Evolutionary conservation across 768 basidiomycete species (phyloP).

Genomic region (Mycena belliarum): DNA sequence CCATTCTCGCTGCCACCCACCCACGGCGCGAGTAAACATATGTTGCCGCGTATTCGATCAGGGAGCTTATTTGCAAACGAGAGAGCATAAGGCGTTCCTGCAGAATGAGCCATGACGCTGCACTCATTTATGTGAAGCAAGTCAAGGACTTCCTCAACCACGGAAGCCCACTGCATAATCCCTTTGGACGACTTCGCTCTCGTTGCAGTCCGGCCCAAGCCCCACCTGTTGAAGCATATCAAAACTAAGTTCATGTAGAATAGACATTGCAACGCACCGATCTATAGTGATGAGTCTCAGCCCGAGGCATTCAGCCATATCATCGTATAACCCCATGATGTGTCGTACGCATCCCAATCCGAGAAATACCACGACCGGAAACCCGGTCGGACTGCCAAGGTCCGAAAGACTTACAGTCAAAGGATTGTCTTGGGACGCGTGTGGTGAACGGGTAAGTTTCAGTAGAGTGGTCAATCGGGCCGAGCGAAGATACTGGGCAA

Average conservation of each 20-base stretch:
- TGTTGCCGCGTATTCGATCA: slow-evolving; percentile 75
- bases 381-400: slow-evolving; percentile 81
- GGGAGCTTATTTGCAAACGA: slow-evolving; percentile 80
- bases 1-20: slow-evolving; percentile 88
- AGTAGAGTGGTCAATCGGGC: slow-evolving; percentile 81
- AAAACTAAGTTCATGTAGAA: neutral
- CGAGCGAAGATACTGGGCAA: slow-evolving; percentile 87
- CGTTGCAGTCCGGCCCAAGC: slow-evolving; percentile 83
- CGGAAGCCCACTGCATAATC: slow-evolving; percentile 86
- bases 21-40: slow-evolving; percentile 95
- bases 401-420: slow-evolving; percentile 92
- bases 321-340: slow-evolving; percentile 93
- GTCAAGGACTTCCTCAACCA: slow-evolving; percentile 90
- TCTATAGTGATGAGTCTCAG: slow-evolving; percentile 93
- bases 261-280: slow-evolving; percentile 48
- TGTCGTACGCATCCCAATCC: slow-evolving; percentile 94
- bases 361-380: slow-evolving; percentile 89
- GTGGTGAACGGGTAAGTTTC: slow-evolving; percentile 75
- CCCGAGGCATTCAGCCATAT: slow-evolving; percentile 87
- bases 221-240: slow-evolving; percentile 63
- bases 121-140: slow-evolving; percentile 74
- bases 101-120: slow-evolving; percentile 93
- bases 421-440: slow-evolving; percentile 72
- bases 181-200: slow-evolving; percentile 70
- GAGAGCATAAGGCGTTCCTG: slow-evolving; percentile 92